Percentiles rank a stretch among this genome's conserved stretches.
phyloP scores from a whole-genome alignment of 371 early-diverging fungal genomes.

The Mucor indicus region DNA sequence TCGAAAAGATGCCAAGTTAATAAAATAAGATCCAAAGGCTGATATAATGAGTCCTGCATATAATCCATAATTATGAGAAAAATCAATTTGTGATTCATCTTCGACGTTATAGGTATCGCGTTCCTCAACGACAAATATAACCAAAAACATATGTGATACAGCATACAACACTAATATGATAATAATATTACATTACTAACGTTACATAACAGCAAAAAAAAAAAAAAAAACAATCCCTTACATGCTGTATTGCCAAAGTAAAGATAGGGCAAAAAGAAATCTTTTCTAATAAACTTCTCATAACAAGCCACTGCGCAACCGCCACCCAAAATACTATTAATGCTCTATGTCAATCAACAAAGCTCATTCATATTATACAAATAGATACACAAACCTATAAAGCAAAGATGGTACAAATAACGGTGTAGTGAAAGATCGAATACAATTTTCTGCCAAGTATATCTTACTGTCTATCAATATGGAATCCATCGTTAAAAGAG shows the following conservation, averaged over 20 bases:
- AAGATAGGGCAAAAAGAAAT: constrained; percentile 11
- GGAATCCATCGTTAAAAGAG: constrained; percentile 2
- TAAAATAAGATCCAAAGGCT: constrained; percentile 5
- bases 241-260: constrained; percentile 15
- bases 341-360: background rate
- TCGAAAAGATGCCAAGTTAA: constrained; percentile 2
- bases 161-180: constrained; percentile 5
- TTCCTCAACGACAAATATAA: constrained; percentile 13
- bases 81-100: background rate
- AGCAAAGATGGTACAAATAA: constrained; percentile 6
- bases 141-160: constrained; percentile 4
- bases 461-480: background rate
- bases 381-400: constrained; percentile 1
- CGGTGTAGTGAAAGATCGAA: constrained; percentile 7
- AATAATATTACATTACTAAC: background rate
- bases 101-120: background rate
- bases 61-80: constrained; percentile 6
- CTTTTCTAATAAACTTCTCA: constrained; percentile 9
- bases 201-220: too few relatives aligned
- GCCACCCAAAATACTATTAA: constrained; percentile 1
- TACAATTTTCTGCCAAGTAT: constrained; percentile 11
- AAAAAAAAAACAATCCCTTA: background rate
- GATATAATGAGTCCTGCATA: constrained; percentile 5
- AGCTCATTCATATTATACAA: background rate
- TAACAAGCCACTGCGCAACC: constrained; percentile 2